Evolutionary conservation across 768 basidiomycete species (phyloP).

Genomic region (Lepiota brunneoincarnata): DNA sequence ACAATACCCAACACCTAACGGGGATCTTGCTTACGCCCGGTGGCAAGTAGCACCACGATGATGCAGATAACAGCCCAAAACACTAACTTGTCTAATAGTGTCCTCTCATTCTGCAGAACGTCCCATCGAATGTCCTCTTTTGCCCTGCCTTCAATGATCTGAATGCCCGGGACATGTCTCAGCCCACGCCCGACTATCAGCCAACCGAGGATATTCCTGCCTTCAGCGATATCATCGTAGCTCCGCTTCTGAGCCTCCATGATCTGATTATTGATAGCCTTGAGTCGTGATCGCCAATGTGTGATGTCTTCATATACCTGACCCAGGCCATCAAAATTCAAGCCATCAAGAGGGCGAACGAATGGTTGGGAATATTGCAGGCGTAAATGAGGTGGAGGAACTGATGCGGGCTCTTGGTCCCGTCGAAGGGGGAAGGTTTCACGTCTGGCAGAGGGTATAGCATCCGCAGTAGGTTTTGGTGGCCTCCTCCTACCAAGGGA

Average conservation of each 20-base stretch:
- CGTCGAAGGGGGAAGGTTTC: constrained; percentile 65
- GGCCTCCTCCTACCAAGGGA: constrained; percentile 31
- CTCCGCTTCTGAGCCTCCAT: constrained; percentile 61
- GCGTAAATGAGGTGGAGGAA: constrained; percentile 64
- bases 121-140: constrained; percentile 86
- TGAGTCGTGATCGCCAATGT: constrained; percentile 65
- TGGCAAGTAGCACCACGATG: constrained; percentile 49
- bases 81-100: constrained; percentile 38
- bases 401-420: constrained; percentile 29
- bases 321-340: constrained; percentile 65
- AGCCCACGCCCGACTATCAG: constrained; percentile 71
- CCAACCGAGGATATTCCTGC: constrained; percentile 72
- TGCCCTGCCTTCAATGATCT: constrained; percentile 75
- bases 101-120: constrained; percentile 61
- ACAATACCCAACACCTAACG: constrained; percentile 1
- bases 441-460: constrained; percentile 36
- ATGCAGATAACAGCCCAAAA: constrained; percentile 59
- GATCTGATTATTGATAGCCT: constrained; percentile 73
- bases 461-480: constrained; percentile 32
- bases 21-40: constrained; percentile 52
- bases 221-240: constrained; percentile 73
- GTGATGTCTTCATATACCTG: constrained; percentile 68
- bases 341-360: constrained; percentile 70
- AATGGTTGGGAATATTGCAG: constrained; percentile 68
- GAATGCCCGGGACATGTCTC: constrained; percentile 55